A percentile compares a stretch with the other conserved stretches of the same genome.
Evolutionary conservation across 805 yeast species (phyloP).

Genomic region (Candida awuae): DNA sequence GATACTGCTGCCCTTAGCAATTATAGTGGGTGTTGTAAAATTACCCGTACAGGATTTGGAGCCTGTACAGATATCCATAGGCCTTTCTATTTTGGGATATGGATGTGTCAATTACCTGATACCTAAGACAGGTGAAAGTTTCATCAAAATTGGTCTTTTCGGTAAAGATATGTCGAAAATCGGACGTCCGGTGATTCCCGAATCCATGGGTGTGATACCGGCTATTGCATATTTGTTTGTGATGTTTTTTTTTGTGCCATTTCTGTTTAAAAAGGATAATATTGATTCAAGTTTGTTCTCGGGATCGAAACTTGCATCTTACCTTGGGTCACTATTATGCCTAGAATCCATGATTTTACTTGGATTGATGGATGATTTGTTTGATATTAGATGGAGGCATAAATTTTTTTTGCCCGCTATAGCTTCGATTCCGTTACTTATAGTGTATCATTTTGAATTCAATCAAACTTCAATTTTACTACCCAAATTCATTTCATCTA

Average conservation of each 20-base stretch:
- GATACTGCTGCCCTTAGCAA: too few species aligned
- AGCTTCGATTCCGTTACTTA: slow-evolving; percentile 82
- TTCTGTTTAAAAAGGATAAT: slow-evolving; percentile 60
- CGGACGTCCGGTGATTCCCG: slow-evolving; percentile 74
- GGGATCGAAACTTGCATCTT: slow-evolving; percentile 75
- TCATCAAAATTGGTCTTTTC: slow-evolving; percentile 69
- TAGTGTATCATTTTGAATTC: slow-evolving; percentile 89
- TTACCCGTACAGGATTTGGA: too few species aligned
- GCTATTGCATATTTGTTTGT: slow-evolving; percentile 74
- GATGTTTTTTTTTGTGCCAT: slow-evolving; percentile 82
- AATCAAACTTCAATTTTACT: slow-evolving; percentile 83
- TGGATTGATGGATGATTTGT: slow-evolving; percentile 90
- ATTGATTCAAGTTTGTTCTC: slow-evolving; percentile 50
- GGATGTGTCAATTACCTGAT: slow-evolving; percentile 50
- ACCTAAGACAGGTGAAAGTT: slow-evolving; percentile 59
- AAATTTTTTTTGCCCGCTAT: slow-evolving; percentile 93
- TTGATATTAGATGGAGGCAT: slow-evolving; percentile 96
- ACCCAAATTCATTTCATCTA: slow-evolving; percentile 54
- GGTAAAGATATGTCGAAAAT: slow-evolving; percentile 79
- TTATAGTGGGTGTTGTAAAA: too few species aligned
- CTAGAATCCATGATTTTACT: slow-evolving; percentile 74
- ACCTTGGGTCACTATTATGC: slow-evolving; percentile 75
- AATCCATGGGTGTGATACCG: slow-evolving; percentile 85
- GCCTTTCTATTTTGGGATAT: slow-evolving; percentile 64
- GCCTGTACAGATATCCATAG: slow-evolving; percentile 54